phyloP scores from a whole-genome alignment of 2,329 filamentous ascomycete genomes.

The Orbilia brochopaga region DNA sequence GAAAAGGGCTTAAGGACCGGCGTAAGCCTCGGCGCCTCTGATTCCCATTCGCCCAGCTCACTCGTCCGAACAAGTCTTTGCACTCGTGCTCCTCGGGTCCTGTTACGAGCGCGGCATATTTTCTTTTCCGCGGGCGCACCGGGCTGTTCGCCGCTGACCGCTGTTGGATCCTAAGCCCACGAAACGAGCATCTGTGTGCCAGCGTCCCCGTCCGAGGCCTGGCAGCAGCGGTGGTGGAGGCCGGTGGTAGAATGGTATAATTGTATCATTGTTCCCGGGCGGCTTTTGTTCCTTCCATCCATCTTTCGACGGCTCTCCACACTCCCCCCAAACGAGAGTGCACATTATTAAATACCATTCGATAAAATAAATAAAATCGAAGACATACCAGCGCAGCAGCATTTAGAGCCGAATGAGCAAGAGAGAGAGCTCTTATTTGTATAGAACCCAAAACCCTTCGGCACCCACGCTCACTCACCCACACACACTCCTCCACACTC shows the following conservation, averaged over 20 bases:
- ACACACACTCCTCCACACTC: too few relatives aligned
- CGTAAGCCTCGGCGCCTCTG: constrained; percentile 46
- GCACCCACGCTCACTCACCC: too few relatives aligned
- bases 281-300: constrained; percentile 29
- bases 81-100: constrained; percentile 37
- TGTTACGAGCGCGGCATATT: constrained; percentile 34
- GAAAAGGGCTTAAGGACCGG: constrained; percentile 39
- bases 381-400: too few relatives aligned
- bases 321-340: constrained; percentile 9
- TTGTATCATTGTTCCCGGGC: constrained; percentile 41
- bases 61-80: constrained; percentile 20
- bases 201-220: constrained; percentile 24
- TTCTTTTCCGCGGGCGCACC: constrained; percentile 48
- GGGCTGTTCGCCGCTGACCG: constrained; percentile 20
- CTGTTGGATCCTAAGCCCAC: constrained; percentile 32
- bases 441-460: too few relatives aligned
- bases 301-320: constrained; percentile 28
- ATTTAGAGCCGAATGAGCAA: too few relatives aligned
- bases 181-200: constrained; percentile 16
- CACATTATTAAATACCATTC: constrained; percentile 1
- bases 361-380: too few relatives aligned
- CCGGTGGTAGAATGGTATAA: constrained; percentile 41
- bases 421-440: too few relatives aligned
- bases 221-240: constrained; percentile 3
- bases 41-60: constrained; percentile 41